Evolutionary conservation across 225 moss, liverwort and hornwort species (phyloP).

Genomic region (Pleurozium schreberi): DNA sequence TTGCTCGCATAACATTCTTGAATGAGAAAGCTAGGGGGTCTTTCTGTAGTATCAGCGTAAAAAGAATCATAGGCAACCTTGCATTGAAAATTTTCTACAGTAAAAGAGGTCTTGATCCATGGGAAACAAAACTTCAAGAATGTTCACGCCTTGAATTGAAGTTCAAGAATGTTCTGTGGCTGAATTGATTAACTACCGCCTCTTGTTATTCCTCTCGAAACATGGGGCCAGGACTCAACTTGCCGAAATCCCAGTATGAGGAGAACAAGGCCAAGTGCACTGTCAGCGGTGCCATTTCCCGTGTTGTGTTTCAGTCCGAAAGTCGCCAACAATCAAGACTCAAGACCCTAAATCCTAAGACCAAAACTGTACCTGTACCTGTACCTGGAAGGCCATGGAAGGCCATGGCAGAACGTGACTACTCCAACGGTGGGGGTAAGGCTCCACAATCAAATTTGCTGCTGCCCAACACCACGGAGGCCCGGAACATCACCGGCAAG

Average conservation of each 20-base stretch:
- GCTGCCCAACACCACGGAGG: slow-evolving; percentile 21
- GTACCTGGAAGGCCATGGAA: background rate
- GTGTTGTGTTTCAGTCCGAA: background rate
- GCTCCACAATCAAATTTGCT: slow-evolving; percentile 39
- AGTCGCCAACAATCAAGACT: background rate
- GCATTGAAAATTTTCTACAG: background rate
- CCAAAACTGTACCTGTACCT: background rate
- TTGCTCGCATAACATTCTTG: background rate
- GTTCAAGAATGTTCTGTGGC: background rate
- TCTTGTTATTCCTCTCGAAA: background rate
- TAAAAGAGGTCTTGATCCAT: background rate
- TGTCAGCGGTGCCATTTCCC: background rate
- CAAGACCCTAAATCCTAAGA: background rate
- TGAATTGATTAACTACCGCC: background rate
- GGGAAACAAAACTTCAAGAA: background rate
- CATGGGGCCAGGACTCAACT: no score
- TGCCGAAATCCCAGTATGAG: background rate
- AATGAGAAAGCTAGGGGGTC: background rate
- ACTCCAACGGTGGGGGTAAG: slow-evolving; percentile 35
- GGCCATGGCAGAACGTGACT: background rate
- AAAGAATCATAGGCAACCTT: background rate
- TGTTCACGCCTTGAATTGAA: background rate
- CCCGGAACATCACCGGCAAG: slow-evolving; percentile 25
- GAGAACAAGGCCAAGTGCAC: background rate
- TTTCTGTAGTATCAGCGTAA: background rate